Evolutionary conservation across 78 protist genomes (phyloP).

Genomic region (Guillardia theta): DNA sequence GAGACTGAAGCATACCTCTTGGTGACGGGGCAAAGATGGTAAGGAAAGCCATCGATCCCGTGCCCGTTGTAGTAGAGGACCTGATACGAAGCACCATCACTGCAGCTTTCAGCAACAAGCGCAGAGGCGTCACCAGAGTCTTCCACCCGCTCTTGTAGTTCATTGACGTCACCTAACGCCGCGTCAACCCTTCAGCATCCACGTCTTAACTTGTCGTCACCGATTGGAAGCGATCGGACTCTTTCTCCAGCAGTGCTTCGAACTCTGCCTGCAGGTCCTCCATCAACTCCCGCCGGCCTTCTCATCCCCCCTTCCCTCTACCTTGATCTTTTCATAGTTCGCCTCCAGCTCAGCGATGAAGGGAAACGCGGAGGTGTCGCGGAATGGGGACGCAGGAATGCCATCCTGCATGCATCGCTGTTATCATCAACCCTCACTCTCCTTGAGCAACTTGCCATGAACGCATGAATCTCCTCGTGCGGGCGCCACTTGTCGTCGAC

Average conservation of each 20-base stretch:
- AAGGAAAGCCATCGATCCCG: background rate
- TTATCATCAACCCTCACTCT: no score
- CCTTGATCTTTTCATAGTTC: background rate
- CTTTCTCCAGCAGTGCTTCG: background rate
- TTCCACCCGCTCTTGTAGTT: slow-evolving; percentile 1
- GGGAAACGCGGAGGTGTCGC: background rate
- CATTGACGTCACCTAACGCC: background rate
- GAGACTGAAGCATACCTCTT: background rate
- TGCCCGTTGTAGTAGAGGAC: background rate
- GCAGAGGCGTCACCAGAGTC: background rate
- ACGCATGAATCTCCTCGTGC: background rate
- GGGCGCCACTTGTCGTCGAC: background rate
- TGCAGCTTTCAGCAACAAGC: no score
- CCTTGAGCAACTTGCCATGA: no score
- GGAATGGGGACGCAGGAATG: background rate
- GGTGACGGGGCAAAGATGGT: background rate
- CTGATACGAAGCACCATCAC: no score
- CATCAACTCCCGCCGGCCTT: no score
- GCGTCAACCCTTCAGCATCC: no score
- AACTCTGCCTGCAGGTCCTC: background rate
- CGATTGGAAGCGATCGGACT: background rate
- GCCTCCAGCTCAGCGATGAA: background rate
- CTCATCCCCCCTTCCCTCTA: background rate
- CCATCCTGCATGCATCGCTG: no score
- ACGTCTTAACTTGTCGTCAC: no score